phyloP scores from a whole-genome alignment of 345 rosid species.

The Angophora floribunda region DNA sequence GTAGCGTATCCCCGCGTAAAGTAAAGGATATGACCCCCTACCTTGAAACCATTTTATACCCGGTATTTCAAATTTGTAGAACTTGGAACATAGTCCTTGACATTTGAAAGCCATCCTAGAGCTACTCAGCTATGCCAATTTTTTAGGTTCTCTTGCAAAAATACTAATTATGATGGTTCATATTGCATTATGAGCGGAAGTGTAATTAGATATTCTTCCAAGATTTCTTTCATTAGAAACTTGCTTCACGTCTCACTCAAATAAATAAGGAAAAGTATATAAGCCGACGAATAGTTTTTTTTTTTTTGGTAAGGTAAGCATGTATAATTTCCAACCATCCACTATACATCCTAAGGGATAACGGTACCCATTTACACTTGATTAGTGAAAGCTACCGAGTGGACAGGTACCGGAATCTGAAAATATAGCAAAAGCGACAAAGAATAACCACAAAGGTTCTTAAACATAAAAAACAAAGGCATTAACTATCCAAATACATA shows the following conservation, averaged over 20 bases:
- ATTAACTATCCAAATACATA: too few species aligned
- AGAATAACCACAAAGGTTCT: too few species aligned
- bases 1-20: background rate
- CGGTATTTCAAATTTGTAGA: background rate
- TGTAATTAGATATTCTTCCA: background rate
- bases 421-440: too few species aligned
- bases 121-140: background rate
- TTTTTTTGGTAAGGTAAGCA: too few species aligned
- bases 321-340: too few species aligned
- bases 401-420: too few species aligned
- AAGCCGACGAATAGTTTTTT: background rate
- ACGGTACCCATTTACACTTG: too few species aligned
- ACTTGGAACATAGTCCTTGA: background rate
- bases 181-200: background rate
- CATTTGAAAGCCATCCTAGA: background rate
- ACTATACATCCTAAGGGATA: too few species aligned
- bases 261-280: background rate
- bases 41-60: background rate
- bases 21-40: background rate
- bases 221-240: background rate
- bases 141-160: background rate
- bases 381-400: too few species aligned
- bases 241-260: background rate
- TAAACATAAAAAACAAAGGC: too few species aligned
- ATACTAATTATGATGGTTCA: background rate